Evolutionary conservation across 2,329 filamentous ascomycete species (phyloP).

Genomic region (Arthrobotrys sinensis): DNA sequence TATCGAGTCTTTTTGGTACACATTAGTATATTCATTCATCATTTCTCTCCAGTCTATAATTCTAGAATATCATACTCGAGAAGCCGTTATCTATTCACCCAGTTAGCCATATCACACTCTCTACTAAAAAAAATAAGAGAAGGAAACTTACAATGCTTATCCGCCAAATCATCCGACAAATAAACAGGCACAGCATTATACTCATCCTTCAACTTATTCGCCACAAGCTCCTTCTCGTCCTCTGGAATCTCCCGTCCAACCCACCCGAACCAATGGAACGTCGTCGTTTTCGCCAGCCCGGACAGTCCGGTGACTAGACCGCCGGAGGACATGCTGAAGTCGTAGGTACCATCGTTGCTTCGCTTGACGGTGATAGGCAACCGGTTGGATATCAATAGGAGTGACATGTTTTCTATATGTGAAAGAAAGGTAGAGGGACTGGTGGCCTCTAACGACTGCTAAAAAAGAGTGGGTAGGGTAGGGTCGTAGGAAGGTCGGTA

Average conservation of each 20-base stretch:
- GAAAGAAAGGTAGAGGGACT: not conserved
- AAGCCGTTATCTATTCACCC: conserved; percentile 82
- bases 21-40: not conserved
- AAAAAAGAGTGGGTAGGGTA: not conserved
- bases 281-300: conserved; percentile 90
- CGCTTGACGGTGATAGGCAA: conserved; percentile 97
- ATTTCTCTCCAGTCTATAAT: not conserved
- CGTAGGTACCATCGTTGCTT: conserved; percentile 89
- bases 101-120: not conserved
- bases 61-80: conserved; percentile 78
- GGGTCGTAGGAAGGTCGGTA: not conserved
- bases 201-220: conserved; percentile 84
- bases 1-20: conserved; percentile 78
- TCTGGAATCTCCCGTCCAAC: conserved; percentile 93
- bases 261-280: conserved; percentile 99
- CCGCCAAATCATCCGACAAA: conserved; percentile 91
- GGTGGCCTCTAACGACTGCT: not conserved
- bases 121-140: not conserved
- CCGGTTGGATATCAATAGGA: conserved; percentile 75
- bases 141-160: conserved; percentile 78
- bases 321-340: conserved; percentile 96
- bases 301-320: conserved; percentile 94
- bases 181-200: conserved; percentile 93
- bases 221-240: conserved; percentile 81
- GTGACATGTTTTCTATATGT: conserved; percentile 42